Base-by-base conservation (phyloP, 768 basidiomycete genomes). In the Mycena crocata region DNA sequence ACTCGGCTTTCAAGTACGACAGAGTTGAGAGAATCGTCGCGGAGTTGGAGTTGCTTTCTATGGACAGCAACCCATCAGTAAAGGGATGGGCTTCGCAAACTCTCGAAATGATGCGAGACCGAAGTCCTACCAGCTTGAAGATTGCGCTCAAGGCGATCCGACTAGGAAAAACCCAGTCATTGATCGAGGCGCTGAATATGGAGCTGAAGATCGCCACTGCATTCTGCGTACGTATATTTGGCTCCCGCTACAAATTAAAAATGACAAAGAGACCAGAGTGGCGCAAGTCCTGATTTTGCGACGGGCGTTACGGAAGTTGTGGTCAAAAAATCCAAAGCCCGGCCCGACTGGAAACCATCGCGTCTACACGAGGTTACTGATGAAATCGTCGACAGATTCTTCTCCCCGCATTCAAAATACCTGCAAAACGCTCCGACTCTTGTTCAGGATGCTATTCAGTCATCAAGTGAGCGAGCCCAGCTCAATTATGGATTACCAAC, bases 101-200 rank as follows among this genome's bases (percentile, higher is more conserved):
- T 5, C 77, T 93, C 62, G 80, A 82, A 17, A 80, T 81, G 34
- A 79, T 99, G 62, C 81, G 87, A 42, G 69, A 85, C 70, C 88
- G 94, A 44, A 96, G 95, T 78, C 97, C 97, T 14, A 98, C 96
- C 1, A 96, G 95, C 71, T 84, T 98, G 70, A 94, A 93, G 76
- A 92, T 99, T 37, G 88, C 96, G n/a, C 83, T 99, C 24, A 81
- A 85, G 71, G 93, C 94, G 1, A 86, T 96, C 59, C 89, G 92
- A 50, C 81, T 81, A 64, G 96, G 94, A n/a, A 87, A 83, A 71
- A 78, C 79, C 2, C 78, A 90, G 83, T 75, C 84, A 2, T 82
- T 99, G 42, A 81, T 84, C 7, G 84, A 92, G 62, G 88, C 88
- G 1, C 81, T 99, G 65, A 81, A 91, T 69, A 94, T 93, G 89